Evolutionary conservation across 352 stramenopile genomes (phyloP).

Genomic region (Globisporangium canariense): DNA sequence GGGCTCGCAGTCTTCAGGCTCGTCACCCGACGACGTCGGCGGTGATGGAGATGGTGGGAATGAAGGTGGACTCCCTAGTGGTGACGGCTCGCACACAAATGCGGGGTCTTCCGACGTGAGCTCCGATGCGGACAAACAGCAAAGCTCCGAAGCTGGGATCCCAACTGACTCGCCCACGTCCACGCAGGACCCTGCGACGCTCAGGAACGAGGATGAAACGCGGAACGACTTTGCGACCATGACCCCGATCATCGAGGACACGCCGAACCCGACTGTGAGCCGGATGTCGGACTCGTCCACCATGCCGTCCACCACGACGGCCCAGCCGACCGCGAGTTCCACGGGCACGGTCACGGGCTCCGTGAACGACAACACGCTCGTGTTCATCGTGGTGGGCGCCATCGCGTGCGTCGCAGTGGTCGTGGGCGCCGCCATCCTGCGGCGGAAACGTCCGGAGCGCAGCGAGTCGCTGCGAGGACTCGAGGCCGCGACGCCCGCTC

Average conservation of each 20-base stretch:
- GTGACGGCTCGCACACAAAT: background rate
- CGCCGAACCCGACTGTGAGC: slow-evolving; percentile 5
- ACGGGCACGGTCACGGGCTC: background rate
- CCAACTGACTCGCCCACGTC: background rate
- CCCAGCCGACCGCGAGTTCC: slow-evolving; percentile 14
- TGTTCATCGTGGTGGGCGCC: slow-evolving; percentile 19
- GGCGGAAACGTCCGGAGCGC: slow-evolving; percentile 4
- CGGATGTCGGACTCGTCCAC: background rate
- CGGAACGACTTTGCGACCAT: slow-evolving; percentile 22
- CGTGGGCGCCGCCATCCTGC: slow-evolving; percentile 18
- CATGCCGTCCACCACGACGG: background rate
- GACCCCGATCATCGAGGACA: slow-evolving; percentile 13
- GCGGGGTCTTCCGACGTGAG: background rate
- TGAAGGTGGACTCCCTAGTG: background rate
- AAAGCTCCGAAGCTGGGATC: background rate
- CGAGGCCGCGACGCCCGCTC: slow-evolving; percentile 29
- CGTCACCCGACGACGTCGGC: slow-evolving; percentile 3
- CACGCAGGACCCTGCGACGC: background rate
- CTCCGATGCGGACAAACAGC: background rate
- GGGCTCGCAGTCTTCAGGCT: slow-evolving; percentile 13
- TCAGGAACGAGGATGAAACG: slow-evolving; percentile 5
- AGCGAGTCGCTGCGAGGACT: slow-evolving; percentile 12
- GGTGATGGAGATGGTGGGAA: background rate
- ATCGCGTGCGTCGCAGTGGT: slow-evolving; percentile 7
- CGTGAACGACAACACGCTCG: slow-evolving; percentile 16